Percentiles rank a stretch among this genome's conserved stretches.
Conservation (phyloP, 2,329 filamentous ascomycete species). For the Aspergillus sp. region DNA sequence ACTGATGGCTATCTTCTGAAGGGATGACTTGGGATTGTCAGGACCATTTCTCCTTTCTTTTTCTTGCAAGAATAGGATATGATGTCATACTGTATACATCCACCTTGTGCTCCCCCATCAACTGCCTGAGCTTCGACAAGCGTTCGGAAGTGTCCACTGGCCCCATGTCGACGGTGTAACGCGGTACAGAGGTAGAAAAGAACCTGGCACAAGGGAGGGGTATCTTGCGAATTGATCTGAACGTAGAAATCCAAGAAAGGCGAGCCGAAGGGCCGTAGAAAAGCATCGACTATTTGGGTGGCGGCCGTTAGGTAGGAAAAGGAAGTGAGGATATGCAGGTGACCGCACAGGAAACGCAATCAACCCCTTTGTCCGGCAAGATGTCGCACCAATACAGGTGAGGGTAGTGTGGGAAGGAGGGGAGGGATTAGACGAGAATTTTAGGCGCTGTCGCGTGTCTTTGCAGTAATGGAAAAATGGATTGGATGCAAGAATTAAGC, state of each 20-base stretch:
- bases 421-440: background rate
- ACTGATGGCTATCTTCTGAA: constrained; percentile 94
- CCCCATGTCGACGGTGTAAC: constrained; percentile 57
- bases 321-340: constrained; percentile 9
- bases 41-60: constrained; percentile 16
- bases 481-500: background rate
- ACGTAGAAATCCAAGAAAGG: constrained; percentile 21
- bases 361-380: background rate
- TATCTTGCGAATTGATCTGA: constrained; percentile 21
- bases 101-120: constrained; percentile 82
- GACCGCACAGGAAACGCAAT: constrained; percentile 9
- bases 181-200: constrained; percentile 32
- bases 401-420: background rate
- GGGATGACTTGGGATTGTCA: constrained; percentile 65
- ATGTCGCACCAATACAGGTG: constrained; percentile 3
- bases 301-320: constrained; percentile 2
- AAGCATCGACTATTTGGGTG: constrained; percentile 24
- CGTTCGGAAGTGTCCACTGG: constrained; percentile 71
- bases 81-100: constrained; percentile 74
- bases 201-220: constrained; percentile 24
- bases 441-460: too few species aligned
- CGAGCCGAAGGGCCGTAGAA: constrained; percentile 25
- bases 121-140: constrained; percentile 65
- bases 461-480: too few species aligned
- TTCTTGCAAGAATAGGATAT: constrained; percentile 7